A percentile compares a stretch with the other conserved stretches of the same genome.
Conservation (phyloP, 192 early-diverging fungal genomes). For the Paraglomus occultum region DNA sequence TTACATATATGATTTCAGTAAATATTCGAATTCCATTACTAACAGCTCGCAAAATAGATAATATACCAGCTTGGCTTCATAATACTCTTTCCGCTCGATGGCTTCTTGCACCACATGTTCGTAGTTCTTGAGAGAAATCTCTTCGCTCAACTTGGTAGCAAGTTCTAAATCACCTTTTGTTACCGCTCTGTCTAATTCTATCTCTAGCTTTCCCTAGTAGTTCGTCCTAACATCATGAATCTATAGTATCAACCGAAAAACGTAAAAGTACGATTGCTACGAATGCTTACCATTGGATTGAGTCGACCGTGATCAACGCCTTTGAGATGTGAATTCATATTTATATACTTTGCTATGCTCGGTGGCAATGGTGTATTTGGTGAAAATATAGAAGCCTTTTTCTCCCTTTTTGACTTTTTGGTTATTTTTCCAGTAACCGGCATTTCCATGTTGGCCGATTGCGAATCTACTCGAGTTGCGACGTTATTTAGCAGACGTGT, state of each 20-base stretch:
- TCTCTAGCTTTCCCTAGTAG: slow-evolving; percentile 6
- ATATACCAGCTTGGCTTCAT: slow-evolving; percentile 22
- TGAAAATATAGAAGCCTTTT: no score
- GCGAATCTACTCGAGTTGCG: no score
- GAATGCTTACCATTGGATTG: slow-evolving; percentile 1
- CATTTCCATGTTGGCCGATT: no score
- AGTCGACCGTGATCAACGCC: slow-evolving; percentile 26
- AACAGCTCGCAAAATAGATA: background rate
- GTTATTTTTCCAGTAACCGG: no score
- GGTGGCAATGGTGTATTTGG: slow-evolving; percentile 3
- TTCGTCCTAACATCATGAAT: no score
- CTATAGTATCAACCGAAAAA: no score
- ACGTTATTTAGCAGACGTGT: no score
- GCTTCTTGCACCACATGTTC: slow-evolving; percentile 7
- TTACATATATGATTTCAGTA: background rate
- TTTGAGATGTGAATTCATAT: slow-evolving; percentile 27
- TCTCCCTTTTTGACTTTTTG: no score
- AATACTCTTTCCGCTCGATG: slow-evolving; percentile 27
- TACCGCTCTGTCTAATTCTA: slow-evolving; percentile 27
- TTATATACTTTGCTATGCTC: slow-evolving; percentile 20
- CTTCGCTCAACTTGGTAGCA: slow-evolving; percentile 21
- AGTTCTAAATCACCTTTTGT: slow-evolving; percentile 18
- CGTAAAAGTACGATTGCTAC: background rate
- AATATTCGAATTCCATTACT: background rate
- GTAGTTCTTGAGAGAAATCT: slow-evolving; percentile 19